A percentile compares a stretch with the other conserved stretches of the same genome.
phyloP scores from a whole-genome alignment of 495 filamentous ascomycete species.

The Penicillium crystallinum region DNA sequence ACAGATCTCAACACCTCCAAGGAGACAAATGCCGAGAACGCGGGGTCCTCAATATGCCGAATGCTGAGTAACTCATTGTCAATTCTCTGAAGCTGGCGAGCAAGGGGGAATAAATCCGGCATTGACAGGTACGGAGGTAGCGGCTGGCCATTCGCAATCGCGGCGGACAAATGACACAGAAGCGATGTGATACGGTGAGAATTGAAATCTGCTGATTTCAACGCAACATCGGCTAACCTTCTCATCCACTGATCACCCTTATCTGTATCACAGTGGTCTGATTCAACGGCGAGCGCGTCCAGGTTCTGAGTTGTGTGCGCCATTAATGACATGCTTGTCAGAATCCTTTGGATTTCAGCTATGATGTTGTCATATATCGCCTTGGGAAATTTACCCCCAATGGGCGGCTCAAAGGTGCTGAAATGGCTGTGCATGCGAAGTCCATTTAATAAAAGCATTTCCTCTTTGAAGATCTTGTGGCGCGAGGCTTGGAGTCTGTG shows the following conservation, averaged over 20 bases:
- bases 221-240: conserved; percentile 24
- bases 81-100: conserved; percentile 44
- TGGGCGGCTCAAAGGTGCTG: conserved; percentile 31
- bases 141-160: conserved; percentile 52
- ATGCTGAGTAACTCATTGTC: conserved; percentile 55
- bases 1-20: conserved; percentile 65
- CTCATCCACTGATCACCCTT: conserved; percentile 20
- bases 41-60: conserved; percentile 61
- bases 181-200: conserved; percentile 58
- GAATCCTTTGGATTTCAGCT: conserved; percentile 40
- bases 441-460: conserved; percentile 28
- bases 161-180: conserved; percentile 61
- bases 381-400: conserved; percentile 37
- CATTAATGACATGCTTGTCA: conserved; percentile 62
- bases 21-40: conserved; percentile 68
- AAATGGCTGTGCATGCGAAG: conserved; percentile 33
- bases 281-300: conserved; percentile 18
- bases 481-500: conserved; percentile 17
- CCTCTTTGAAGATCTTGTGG: conserved; percentile 30
- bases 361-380: conserved; percentile 30
- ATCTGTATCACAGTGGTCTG: background rate
- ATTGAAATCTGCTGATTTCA: conserved; percentile 44
- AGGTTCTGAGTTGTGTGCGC: conserved; percentile 42
- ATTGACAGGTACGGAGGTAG: conserved; percentile 56
- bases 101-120: conserved; percentile 53